Percentiles rank a stretch among this genome's conserved stretches.
These are phyloP conservation scores for Dactylella cylindrospora DNA, from an alignment of 2,329 filamentous ascomycete genomes.

Conservation along the genomic window DNA sequence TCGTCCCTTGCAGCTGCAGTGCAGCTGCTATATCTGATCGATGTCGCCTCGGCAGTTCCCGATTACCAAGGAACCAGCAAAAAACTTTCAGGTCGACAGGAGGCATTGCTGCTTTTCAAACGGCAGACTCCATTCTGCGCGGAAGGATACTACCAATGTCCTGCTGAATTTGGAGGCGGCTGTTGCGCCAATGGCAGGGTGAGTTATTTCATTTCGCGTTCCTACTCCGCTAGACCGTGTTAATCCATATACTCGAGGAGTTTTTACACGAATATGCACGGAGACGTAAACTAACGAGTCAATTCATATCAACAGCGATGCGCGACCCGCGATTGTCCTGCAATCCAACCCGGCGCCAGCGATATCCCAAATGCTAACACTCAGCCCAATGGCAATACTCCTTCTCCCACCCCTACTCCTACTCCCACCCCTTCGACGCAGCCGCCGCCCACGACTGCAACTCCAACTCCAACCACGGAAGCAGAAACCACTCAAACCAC, in stretches of 20 bases:
- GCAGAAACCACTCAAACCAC: slow-evolving; percentile 5
- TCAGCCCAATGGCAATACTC: slow-evolving; percentile 1
- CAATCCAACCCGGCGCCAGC: not conserved
- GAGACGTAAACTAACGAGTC: too few relatives aligned
- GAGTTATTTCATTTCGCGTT: slow-evolving; percentile 1
- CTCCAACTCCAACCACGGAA: not conserved
- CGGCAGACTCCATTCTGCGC: slow-evolving; percentile 15
- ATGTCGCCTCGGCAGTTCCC: slow-evolving; percentile 27
- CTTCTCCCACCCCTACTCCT: not conserved
- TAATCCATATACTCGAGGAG: too few relatives aligned
- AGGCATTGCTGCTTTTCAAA: slow-evolving; percentile 38
- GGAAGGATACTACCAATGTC: slow-evolving; percentile 26
- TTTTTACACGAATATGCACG: too few relatives aligned
- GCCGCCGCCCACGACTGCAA: slow-evolving; percentile 3
- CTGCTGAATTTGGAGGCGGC: slow-evolving; percentile 27
- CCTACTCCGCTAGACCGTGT: too few relatives aligned
- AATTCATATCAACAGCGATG: slow-evolving; percentile 20
- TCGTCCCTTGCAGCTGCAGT: slow-evolving; percentile 25
- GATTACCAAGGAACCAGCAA: slow-evolving; percentile 14
- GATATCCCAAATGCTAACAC: slow-evolving; percentile 4
- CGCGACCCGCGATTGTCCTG: slow-evolving; percentile 32
- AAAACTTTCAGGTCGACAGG: slow-evolving; percentile 16
- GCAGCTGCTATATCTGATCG: slow-evolving; percentile 37
- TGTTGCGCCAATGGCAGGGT: slow-evolving; percentile 34
- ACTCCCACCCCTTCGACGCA: not conserved